Base-by-base conservation (phyloP, 2,329 filamentous ascomycete genomes). In the Claviceps arundinis region DNA sequence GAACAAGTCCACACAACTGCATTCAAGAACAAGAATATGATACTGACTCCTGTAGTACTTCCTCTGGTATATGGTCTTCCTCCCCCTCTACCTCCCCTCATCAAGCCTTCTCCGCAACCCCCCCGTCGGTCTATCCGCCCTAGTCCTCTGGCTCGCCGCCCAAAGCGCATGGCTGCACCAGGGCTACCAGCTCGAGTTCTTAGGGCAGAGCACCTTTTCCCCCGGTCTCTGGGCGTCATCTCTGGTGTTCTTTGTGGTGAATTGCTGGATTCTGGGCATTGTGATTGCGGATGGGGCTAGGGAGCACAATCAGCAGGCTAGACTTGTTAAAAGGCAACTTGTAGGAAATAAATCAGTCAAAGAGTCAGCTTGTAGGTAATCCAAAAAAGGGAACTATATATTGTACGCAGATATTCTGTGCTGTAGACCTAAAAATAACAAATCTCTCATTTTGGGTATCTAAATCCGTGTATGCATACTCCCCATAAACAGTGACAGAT, bases 21-120 rank as follows among this genome's bases (percentile, higher is more conserved):
- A 4, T 34, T 4, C 30, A 34, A 34, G 30, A 34, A 11, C 9
- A 34, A 34, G 9, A 34, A 34, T 11, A 34, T 4, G 3, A 34
- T 34, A 34, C 30, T 34, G 8, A 34, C 30, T 11, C 30, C 30
- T 52, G 34, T 11, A 95, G 89, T 98, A 98, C 67, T 98, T 98
- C 67, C 78, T 98, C 48, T 98, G 93, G 93, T 97, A 98, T 68
- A 83, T 96, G 68, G 81, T 96, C 57, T 87, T 98, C 60, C 73
- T 97, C 2, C 93, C 93, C 0, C 83, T 96, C 48, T 95, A 96
- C 65, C 82, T 98, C 0, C 89, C 91, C 0, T 71, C 71, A 40
- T 96, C 90, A 0, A 84, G 85, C 0, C 75, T 96, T 14, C 69
- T 94, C 1, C 68, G 65, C 4, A 73, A 70, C 2, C 80, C 80